Conservation (phyloP, 2,329 filamentous ascomycete species). For the Coniochaeta sp. region DNA sequence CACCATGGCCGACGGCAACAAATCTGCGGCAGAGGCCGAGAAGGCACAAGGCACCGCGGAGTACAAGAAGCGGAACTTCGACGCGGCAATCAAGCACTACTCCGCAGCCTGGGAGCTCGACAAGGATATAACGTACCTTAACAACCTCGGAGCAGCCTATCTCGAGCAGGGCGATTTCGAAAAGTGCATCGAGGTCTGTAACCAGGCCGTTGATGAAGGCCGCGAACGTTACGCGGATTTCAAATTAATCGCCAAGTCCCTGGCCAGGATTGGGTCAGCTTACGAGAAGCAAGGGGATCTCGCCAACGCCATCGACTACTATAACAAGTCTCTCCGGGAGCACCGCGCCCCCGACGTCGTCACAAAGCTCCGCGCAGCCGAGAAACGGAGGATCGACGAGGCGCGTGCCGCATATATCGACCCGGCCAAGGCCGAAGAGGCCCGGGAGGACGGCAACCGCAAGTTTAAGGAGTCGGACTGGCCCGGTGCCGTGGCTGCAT, state of each 20-base stretch:
- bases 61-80: conserved; percentile 98
- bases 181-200: conserved; percentile 77
- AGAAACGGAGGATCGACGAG: conserved; percentile 75
- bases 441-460: conserved; percentile 87
- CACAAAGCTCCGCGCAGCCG: conserved; percentile 81
- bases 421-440: conserved; percentile 88
- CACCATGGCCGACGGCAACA: conserved; percentile 38
- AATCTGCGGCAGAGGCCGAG: conserved; percentile 87
- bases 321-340: conserved; percentile 90
- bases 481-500: conserved; percentile 89
- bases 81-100: conserved; percentile 91
- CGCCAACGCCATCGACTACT: conserved; percentile 74
- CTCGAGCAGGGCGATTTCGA: conserved; percentile 96
- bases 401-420: conserved; percentile 79
- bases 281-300: conserved; percentile 88
- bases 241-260: conserved; percentile 98
- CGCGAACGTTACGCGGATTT: conserved; percentile 89
- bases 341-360: conserved; percentile 93
- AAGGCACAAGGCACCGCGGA: conserved; percentile 89
- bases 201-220: conserved; percentile 83
- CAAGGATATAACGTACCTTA: conserved; percentile 97
- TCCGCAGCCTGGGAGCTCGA: conserved; percentile 86
- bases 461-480: conserved; percentile 97
- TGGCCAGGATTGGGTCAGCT: conserved; percentile 85
- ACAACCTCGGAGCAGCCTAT: conserved; percentile 88